Evolutionary conservation across 345 rosid genomes (phyloP), one percentile per base, ranked within the genome.

Genomic region (Ricinus communis): DNA sequence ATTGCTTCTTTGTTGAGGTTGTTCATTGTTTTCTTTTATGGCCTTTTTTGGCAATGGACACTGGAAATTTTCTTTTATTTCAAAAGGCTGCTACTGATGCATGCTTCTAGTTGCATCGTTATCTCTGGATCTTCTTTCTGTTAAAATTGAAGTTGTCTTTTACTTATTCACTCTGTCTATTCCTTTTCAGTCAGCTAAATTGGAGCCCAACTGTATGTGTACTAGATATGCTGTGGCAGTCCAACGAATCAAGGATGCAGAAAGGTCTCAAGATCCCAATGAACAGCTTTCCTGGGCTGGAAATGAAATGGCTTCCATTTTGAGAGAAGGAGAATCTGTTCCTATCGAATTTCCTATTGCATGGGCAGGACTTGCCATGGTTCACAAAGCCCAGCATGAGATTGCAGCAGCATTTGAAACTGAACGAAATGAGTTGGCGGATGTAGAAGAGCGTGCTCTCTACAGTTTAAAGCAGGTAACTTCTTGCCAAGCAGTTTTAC

Each of bases 341-440:
- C 88, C 85, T 8, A 82, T 90, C 71, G 93, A 92, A 61, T 82
- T 76, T 80, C 86, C 96, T 55, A 74, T 86, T 75, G 99, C 91
- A 49, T 90, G 98, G 99, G 90, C 96, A 27, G 99, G 99, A 66
- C 91, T 92, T 71, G 97, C 91, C 59, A 84, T 89, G 91, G 97
- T 85, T 82, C 97, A 92, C 78, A 90, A 92, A 76, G 82, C 89
- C 55, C 97, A 86, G 5, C 99, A 95, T 64, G 99, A 92, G 82
- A 89, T 92, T 80, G 83, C 89, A 43, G 89, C 97, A 65, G 93
- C 98, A 65, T 95, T 84, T 87, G 87, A 74, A 71, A 36, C 89
- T 10, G 92, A 86, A 62, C 79, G 52, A 58, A 79, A 80, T 76
- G 93, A 90, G 59, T 71, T 87, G 84, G 58, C 76, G 43, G 94